Conservation (phyloP, 176 grass and related monocot genomes). For the Lolium multiflorum region DNA sequence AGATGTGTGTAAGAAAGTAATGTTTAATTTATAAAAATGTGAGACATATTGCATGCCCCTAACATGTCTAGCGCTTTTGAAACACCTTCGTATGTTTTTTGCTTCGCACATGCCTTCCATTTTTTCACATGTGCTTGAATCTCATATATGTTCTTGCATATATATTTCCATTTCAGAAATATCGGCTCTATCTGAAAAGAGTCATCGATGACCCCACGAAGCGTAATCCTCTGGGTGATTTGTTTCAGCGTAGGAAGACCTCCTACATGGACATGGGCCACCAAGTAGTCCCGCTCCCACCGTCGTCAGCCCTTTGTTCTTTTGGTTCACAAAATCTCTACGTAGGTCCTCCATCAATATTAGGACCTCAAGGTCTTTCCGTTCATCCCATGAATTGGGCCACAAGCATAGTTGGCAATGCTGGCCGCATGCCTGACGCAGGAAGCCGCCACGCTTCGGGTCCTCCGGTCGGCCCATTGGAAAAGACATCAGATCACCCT, state of each 20-base stretch:
- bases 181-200: conserved; percentile 59
- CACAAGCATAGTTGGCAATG: conserved; percentile 9
- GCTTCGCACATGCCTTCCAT: neutral
- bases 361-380: conserved; percentile 6
- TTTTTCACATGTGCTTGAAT: conserved; percentile 31
- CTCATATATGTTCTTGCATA: neutral
- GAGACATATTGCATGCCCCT: neutral
- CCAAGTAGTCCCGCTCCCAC: too few species aligned
- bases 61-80: neutral
- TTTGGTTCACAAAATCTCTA: conserved; percentile 12
- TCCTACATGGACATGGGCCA: too few species aligned
- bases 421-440: neutral
- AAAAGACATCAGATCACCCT: neutral
- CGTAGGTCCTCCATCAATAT: conserved; percentile 15
- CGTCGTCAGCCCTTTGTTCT: neutral
- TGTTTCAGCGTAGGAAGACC: too few species aligned
- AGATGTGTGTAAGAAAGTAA: too few species aligned
- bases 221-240: too few species aligned
- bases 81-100: neutral
- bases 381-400: neutral
- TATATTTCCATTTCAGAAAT: conserved; percentile 66
- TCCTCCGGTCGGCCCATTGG: neutral
- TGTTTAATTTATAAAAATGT: neutral
- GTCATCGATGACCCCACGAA: neutral
- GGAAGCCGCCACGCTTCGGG: neutral